phyloP scores from a whole-genome alignment of 352 stramenopile genomes.

The Saprolegnia diclina region DNA sequence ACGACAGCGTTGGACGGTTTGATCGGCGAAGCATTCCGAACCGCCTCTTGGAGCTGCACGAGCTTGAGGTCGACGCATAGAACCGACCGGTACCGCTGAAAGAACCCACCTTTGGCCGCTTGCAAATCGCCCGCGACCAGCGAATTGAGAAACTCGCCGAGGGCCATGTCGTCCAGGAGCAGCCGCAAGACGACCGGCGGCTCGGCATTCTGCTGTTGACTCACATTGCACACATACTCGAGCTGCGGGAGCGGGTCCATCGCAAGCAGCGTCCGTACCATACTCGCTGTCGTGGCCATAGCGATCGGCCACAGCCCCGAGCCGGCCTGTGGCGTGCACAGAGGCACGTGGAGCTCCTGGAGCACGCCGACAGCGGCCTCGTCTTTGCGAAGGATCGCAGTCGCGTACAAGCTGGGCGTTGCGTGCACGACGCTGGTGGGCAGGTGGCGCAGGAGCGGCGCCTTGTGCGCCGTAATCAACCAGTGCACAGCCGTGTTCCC shows the following conservation, averaged over 20 bases:
- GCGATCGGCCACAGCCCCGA: not conserved
- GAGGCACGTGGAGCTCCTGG: not conserved
- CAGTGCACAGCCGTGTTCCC: not conserved
- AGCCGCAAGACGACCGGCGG: not conserved
- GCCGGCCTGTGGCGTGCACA: not conserved
- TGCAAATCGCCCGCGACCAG: not conserved
- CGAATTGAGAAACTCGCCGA: not conserved
- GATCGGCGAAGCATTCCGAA: not conserved
- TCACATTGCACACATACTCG: not conserved
- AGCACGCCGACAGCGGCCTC: not conserved
- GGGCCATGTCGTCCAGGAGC: not conserved
- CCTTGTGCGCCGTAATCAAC: not conserved
- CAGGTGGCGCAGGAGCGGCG: not conserved
- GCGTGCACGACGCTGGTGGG: not conserved
- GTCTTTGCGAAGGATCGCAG: not conserved
- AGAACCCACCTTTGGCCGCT: not conserved
- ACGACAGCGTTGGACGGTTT: not conserved
- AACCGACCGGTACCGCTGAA: not conserved
- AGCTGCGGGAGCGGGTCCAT: not conserved
- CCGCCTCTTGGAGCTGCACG: not conserved
- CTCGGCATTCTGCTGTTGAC: not conserved
- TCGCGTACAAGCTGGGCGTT: not conserved
- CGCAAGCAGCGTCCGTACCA: not conserved
- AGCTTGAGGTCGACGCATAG: conserved; percentile 9
- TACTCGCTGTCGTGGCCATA: not conserved